Percentiles rank a stretch among this genome's conserved stretches.
phyloP scores from a whole-genome alignment of 768 basidiomycete genomes.

The Agrocybe praecox region DNA sequence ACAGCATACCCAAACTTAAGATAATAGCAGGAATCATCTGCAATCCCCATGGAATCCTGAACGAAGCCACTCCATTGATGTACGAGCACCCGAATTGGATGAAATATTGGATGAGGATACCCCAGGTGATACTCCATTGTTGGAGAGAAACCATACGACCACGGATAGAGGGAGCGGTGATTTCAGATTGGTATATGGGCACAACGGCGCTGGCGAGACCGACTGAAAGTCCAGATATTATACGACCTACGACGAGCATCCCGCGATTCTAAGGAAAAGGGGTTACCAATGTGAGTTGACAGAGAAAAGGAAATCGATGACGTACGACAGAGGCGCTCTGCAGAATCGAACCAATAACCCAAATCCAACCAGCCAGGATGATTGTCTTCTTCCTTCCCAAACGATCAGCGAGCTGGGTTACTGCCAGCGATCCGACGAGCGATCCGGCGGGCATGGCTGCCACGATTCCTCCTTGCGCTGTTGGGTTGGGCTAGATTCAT shows the following conservation, averaged over 20 bases:
- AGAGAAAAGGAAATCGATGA: too few relatives aligned
- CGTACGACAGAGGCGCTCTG: conserved; percentile 61
- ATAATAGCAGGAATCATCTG: conserved; percentile 80
- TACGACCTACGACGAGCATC: conserved; percentile 74
- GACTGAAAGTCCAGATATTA: conserved; percentile 70
- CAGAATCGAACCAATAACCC: conserved; percentile 74
- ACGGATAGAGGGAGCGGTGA: conserved; percentile 71
- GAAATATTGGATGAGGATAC: conserved; percentile 76
- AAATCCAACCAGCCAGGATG: conserved; percentile 67
- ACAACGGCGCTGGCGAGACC: conserved; percentile 69
- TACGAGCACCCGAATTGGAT: conserved; percentile 77
- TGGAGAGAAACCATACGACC: conserved; percentile 78
- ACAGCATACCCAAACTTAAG: conserved; percentile 64
- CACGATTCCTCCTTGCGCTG: conserved; percentile 73
- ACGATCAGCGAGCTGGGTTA: conserved; percentile 63
- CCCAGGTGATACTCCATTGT: conserved; percentile 84
- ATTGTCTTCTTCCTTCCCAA: conserved; percentile 69
- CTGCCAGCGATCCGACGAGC: conserved; percentile 63
- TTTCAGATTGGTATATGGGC: conserved; percentile 76
- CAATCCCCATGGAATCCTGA: conserved; percentile 81
- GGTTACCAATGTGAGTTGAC: too few relatives aligned
- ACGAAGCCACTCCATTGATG: conserved; percentile 69
- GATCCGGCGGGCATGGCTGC: conserved; percentile 81
- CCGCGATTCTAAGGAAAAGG: conserved; percentile 51
- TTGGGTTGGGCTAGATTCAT: conserved; percentile 45